Conservation (phyloP, 345 rosid genomes). For the Noccaea caerulescens region DNA sequence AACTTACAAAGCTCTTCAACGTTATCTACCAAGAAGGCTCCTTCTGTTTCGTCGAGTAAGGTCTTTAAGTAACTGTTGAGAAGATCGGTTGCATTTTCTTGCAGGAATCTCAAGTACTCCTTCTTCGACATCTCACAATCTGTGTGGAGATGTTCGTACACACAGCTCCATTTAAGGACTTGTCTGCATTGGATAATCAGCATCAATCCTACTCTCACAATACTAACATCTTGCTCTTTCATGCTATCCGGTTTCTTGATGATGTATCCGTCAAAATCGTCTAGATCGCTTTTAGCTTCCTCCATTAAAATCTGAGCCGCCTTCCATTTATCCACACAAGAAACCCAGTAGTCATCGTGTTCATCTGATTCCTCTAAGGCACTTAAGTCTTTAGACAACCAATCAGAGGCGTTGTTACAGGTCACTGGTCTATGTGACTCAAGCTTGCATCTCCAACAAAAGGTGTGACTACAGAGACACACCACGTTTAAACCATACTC, state of each 20-base stretch:
- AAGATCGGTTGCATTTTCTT: background rate
- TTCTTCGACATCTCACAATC: constrained; percentile 17
- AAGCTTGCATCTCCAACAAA: constrained; percentile 34
- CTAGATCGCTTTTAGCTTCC: background rate
- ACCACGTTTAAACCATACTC: constrained; percentile 16
- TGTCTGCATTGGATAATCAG: constrained; percentile 24
- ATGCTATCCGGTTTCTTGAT: background rate
- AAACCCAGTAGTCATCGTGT: too few species aligned
- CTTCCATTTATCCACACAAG: constrained; percentile 10
- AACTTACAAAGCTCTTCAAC: background rate
- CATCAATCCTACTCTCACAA: constrained; percentile 20
- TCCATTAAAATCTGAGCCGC: background rate
- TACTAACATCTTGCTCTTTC: background rate
- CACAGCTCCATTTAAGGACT: constrained; percentile 28
- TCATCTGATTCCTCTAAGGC: background rate
- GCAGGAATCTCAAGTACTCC: constrained; percentile 24
- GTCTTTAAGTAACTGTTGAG: constrained; percentile 14
- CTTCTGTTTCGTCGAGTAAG: background rate
- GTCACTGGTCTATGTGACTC: constrained; percentile 42
- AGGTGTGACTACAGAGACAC: constrained; percentile 33
- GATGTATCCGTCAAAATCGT: background rate
- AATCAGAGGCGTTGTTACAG: constrained; percentile 31
- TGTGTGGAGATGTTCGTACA: constrained; percentile 11
- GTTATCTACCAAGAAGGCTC: background rate
- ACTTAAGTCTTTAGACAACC: constrained; percentile 15